These are phyloP conservation scores for Diaporthe amygdali DNA, from an alignment of 2,329 filamentous ascomycete species.

Conservation along the genomic window DNA sequence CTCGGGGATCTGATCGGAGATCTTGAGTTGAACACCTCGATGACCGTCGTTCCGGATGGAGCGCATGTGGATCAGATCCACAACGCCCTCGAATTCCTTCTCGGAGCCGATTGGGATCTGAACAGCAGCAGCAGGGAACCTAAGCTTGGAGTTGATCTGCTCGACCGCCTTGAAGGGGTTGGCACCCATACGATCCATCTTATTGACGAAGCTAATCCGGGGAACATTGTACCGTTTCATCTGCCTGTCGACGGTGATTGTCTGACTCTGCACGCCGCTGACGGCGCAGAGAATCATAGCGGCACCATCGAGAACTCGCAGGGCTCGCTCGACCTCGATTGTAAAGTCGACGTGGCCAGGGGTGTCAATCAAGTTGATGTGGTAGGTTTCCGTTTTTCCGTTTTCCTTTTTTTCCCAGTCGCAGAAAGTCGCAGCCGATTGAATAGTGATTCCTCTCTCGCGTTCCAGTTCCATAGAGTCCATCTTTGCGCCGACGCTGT, in stretches of 20 bases:
- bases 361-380: constrained; percentile 98
- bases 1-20: constrained; percentile 82
- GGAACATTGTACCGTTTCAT: constrained; percentile 99
- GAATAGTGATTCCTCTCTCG: constrained; percentile 98
- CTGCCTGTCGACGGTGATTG: constrained; percentile 96
- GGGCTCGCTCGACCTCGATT: constrained; percentile 94
- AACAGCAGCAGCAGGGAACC: constrained; percentile 88
- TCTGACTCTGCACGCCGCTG: constrained; percentile 96
- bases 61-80: constrained; percentile 92
- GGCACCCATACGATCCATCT: constrained; percentile 99
- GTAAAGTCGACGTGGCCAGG: constrained; percentile 99
- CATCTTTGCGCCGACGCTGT: constrained; percentile 98
- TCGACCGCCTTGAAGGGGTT: constrained; percentile 98
- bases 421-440: constrained; percentile 96
- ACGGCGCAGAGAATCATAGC: constrained; percentile 99
- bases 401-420: constrained; percentile 92
- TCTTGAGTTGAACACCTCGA: constrained; percentile 77
- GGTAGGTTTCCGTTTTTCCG: constrained; percentile 87
- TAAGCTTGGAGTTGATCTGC: constrained; percentile 96
- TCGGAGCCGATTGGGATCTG: constrained; percentile 94
- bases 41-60: constrained; percentile 90
- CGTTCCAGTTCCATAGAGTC: constrained; percentile 99
- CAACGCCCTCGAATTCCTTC: constrained; percentile 89
- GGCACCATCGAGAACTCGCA: constrained; percentile 93
- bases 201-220: constrained; percentile 95